Evolutionary conservation across 1,139 yeast genomes (phyloP), one percentile per base, ranked within the genome.

Genomic region (Lipomyces yarrowii): DNA sequence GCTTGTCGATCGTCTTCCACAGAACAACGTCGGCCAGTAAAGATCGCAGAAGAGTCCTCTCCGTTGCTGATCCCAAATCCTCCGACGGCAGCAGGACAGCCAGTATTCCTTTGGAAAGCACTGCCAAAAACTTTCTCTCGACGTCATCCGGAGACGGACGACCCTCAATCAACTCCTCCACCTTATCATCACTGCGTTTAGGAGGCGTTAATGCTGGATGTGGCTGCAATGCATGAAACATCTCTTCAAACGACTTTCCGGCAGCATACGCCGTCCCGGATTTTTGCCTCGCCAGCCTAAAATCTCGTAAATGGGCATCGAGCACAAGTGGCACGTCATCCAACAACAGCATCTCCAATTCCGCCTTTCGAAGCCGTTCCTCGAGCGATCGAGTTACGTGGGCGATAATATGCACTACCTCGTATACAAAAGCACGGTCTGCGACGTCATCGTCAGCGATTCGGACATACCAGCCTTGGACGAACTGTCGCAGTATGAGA

Each of bases 191-290:
- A 6, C 30, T 8, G 23, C 39, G n/a, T 13, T n/a, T 42, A 4
- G 58, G 39, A 2, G 60, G 60, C 6, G 68, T 73, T 75, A 80
- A 80, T 69, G 82, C 90, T 75, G 77, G 85, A 79, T 82, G 90
- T 73, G 80, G 87, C 77, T 80, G 73, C 6, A 80, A 57, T 2
- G 74, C 69, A 63, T 78, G 77, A 68, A 79, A 80, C 2, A 79
- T 78, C 3, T 73, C 73, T 48, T 76, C 78, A 18, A 77, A 67
- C 7, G 74, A 70, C 37, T 71, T 76, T 39, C 70, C 72, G 2
- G 79, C 80, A 3, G 69, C 69, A 46, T 68, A 63, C 13, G 68
- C 69, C 7, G 67, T 61, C 15, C 64, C 64, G 2, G 59, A 62
- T 37, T 69, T 64, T 30, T 67, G 68, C 26, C 64, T 55, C 4